Evolutionary conservation across 2,329 filamentous ascomycete species (phyloP), one percentile per base, ranked within the genome.

Genomic region (Pseudogymnoascus sp.): DNA sequence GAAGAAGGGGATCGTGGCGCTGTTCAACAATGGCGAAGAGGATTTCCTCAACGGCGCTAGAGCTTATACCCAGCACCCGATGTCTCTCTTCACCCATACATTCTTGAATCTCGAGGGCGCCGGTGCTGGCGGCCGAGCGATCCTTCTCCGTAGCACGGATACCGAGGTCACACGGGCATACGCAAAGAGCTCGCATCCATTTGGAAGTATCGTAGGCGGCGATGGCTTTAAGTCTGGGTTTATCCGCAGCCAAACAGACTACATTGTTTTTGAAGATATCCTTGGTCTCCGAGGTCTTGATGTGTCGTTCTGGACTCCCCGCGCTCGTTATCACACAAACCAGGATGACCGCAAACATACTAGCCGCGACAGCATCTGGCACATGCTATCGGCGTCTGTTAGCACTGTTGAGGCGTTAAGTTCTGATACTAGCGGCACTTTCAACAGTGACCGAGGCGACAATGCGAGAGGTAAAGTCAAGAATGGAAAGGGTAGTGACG

Each of bases 21-120:
- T 97, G 29, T 82, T 97, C 72, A 99, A 99, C 80, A 97, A 97
- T 71, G 93, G 90, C 37, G 95, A 99, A 72, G 95, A 99, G 73
- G 93, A 97, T 71, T 95, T 87, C 37, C 79, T 97, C 10, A 90
- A 96, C 67, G 95, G 95, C 0, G 92, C 93, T 6, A 84, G 86
- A 65, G 92, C 89, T 5, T 97, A 96, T 71, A 87, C 89, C 29
- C 86, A 91, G 68, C 91, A 93, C 73, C 90, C 92, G 0, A 80
- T 96, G 66, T 86, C 91, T 10, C 85, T 85, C 61, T 89, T 96
- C 63, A 84, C 91, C 8, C 89, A 93, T 72, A 91, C 91, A 0
- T 97, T 99, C 72, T 79, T 97, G 68, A 99, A 99, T 69, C 84
- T 99, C 14, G 95, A 99, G 75, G 95, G 95, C 11, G 93, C 93